Conservation (phyloP, 305 asterid species). For the Fraxinus albicans region DNA sequence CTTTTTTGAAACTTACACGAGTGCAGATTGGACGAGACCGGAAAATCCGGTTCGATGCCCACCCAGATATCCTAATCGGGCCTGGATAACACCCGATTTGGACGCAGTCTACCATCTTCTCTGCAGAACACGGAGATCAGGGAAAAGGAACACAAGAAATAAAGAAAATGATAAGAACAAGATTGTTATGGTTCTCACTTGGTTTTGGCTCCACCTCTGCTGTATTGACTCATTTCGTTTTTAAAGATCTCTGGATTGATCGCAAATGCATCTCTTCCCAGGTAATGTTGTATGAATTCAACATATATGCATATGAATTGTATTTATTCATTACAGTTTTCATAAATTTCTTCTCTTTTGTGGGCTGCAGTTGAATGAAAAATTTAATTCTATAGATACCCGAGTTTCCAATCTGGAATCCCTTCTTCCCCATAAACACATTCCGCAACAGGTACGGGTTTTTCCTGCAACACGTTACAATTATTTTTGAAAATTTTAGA, state of each 20-base stretch:
- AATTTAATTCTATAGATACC: constrained; percentile 38
- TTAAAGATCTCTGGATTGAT: constrained; percentile 54
- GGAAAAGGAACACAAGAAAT: neutral
- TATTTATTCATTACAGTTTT: neutral
- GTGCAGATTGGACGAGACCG: neutral
- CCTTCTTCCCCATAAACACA: constrained; percentile 24
- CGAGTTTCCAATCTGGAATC: constrained; percentile 50
- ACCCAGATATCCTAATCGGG: neutral
- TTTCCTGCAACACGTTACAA: neutral
- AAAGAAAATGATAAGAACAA: constrained; percentile 48
- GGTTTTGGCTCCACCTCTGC: constrained; percentile 59
- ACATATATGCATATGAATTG: neutral
- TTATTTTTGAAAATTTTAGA: neutral
- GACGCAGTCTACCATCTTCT: neutral
- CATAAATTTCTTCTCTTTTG: neutral
- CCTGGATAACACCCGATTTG: neutral
- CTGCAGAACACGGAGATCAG: neutral
- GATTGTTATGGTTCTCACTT: constrained; percentile 53
- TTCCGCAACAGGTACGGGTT: constrained; percentile 34
- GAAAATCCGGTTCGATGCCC: neutral
- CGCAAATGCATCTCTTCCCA: constrained; percentile 49
- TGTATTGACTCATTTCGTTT: constrained; percentile 43
- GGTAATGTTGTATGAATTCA: constrained; percentile 28
- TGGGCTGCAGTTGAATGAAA: constrained; percentile 36
- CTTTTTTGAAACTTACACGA: no score